Percentiles rank a stretch among this genome's conserved stretches.
phyloP scores from a whole-genome alignment of 139 green algal species.

The Trebouxia sp. region DNA sequence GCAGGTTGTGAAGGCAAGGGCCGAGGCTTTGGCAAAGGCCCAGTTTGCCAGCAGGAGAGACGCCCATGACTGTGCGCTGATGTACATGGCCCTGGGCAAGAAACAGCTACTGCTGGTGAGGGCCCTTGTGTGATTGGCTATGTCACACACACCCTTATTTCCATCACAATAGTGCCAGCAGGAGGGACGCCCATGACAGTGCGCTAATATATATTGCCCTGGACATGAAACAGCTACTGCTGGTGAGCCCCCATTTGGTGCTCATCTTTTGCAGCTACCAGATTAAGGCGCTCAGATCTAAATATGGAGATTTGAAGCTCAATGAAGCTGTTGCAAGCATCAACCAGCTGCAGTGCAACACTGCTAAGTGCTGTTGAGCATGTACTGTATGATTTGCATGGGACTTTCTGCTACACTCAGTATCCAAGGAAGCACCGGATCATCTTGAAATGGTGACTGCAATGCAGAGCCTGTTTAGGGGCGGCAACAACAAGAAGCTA shows the following conservation, averaged over 20 bases:
- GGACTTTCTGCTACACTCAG: too few species aligned
- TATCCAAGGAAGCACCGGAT: neutral
- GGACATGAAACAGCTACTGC: neutral
- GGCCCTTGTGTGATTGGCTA: neutral
- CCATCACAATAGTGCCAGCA: neutral
- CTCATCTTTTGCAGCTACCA: neutral
- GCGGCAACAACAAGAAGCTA: conserved; percentile 59
- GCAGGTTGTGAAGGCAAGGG: conserved; percentile 19
- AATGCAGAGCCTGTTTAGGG: conserved; percentile 71
- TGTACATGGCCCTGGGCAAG: conserved; percentile 81
- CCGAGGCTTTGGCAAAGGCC: conserved; percentile 75
- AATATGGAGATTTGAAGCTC: neutral
- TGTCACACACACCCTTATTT: neutral
- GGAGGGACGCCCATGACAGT: too few species aligned
- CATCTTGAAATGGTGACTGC: neutral
- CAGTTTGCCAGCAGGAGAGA: conserved; percentile 72
- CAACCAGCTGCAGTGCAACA: too few species aligned
- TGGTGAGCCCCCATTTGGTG: neutral
- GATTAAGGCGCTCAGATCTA: neutral
- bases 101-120: conserved; percentile 57
- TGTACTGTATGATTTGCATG: too few species aligned
- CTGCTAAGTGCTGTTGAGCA: too few species aligned
- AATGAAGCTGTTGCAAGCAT: too few species aligned
- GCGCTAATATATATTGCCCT: neutral
- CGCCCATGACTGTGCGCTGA: conserved; percentile 76